These are phyloP conservation scores for Russula lepida DNA, from an alignment of 768 basidiomycete genomes.

Conservation along the genomic window DNA sequence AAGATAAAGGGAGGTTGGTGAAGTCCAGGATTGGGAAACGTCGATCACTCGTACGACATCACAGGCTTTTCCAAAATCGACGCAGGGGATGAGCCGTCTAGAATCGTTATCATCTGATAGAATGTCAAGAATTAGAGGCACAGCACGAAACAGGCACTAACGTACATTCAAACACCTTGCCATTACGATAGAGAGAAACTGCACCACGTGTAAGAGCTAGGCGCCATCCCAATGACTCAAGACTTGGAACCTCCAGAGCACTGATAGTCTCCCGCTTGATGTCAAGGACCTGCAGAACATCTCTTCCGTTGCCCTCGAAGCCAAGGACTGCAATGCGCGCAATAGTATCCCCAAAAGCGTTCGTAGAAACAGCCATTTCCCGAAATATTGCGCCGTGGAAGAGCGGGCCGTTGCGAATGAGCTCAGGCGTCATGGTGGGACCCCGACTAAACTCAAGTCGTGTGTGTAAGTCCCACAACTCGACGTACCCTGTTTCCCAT, in stretches of 20 bases:
- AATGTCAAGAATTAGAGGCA: not conserved
- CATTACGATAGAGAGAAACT: conserved; percentile 6
- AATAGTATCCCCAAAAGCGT: not conserved
- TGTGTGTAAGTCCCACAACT: conserved; percentile 64
- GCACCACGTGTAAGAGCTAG: conserved; percentile 19
- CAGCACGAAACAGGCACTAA: not conserved
- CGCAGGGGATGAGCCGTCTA: not conserved
- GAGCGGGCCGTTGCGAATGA: conserved; percentile 29
- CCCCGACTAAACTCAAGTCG: conserved; percentile 48
- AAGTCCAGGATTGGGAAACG: not conserved
- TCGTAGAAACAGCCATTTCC: conserved; percentile 11
- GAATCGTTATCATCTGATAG: conserved; percentile 4
- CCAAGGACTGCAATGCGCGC: conserved; percentile 13
- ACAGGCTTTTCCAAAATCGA: conserved; percentile 13
- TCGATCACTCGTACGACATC: conserved; percentile 6
- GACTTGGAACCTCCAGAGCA: not conserved
- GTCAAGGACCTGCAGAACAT: conserved; percentile 10
- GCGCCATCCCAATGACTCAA: conserved; percentile 27
- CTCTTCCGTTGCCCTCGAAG: not conserved
- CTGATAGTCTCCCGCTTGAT: not conserved
- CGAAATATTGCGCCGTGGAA: conserved; percentile 12
- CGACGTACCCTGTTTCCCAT: conserved; percentile 60
- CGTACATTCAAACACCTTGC: conserved; percentile 17
- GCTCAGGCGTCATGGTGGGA: conserved; percentile 51
- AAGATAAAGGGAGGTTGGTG: conserved; percentile 1